phyloP scores from a whole-genome alignment of 352 stramenopile species.

The Thalassiosira mediterranea region DNA sequence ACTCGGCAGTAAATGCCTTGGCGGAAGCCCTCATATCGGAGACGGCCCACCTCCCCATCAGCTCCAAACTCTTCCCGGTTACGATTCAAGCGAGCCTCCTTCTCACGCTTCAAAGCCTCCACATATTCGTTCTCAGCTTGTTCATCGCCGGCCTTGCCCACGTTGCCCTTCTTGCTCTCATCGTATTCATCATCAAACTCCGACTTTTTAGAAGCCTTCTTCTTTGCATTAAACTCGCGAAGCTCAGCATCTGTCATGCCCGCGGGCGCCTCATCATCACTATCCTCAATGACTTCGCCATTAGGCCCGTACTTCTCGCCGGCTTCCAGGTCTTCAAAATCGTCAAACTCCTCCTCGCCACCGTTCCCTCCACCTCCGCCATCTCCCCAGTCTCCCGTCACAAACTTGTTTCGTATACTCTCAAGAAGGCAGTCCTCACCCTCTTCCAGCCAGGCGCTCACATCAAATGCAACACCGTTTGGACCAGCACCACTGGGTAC shows the following conservation, averaged over 20 bases:
- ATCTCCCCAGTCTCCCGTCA: slow-evolving; percentile 94
- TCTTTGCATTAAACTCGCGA: slow-evolving; percentile 89
- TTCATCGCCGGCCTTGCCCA: slow-evolving; percentile 72
- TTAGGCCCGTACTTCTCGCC: slow-evolving; percentile 85
- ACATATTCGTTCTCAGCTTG: slow-evolving; percentile 83
- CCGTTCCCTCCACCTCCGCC: slow-evolving; percentile 66
- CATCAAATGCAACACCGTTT: slow-evolving; percentile 45
- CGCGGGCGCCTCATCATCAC: slow-evolving; percentile 50
- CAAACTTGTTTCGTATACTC: slow-evolving; percentile 90
- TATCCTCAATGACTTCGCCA: slow-evolving; percentile 59
- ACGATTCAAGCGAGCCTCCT: slow-evolving; percentile 76
- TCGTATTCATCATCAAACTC: slow-evolving; percentile 83
- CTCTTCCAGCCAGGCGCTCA: slow-evolving; percentile 76
- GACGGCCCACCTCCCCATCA: slow-evolving; percentile 91
- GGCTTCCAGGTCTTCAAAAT: slow-evolving; percentile 98
- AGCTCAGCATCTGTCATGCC: slow-evolving; percentile 86
- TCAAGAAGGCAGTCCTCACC: slow-evolving; percentile 79
- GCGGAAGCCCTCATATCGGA: slow-evolving; percentile 94
- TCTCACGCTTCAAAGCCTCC: slow-evolving; percentile 79
- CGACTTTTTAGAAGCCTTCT: slow-evolving; percentile 86
- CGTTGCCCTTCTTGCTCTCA: slow-evolving; percentile 78
- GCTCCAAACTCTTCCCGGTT: slow-evolving; percentile 95
- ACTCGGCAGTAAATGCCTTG: slow-evolving; percentile 97
- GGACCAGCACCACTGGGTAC: slow-evolving; percentile 14
- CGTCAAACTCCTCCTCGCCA: slow-evolving; percentile 92